These are phyloP conservation scores for Avena eriantha DNA, from an alignment of 176 grass and related monocot genomes.

Conservation along the genomic window DNA sequence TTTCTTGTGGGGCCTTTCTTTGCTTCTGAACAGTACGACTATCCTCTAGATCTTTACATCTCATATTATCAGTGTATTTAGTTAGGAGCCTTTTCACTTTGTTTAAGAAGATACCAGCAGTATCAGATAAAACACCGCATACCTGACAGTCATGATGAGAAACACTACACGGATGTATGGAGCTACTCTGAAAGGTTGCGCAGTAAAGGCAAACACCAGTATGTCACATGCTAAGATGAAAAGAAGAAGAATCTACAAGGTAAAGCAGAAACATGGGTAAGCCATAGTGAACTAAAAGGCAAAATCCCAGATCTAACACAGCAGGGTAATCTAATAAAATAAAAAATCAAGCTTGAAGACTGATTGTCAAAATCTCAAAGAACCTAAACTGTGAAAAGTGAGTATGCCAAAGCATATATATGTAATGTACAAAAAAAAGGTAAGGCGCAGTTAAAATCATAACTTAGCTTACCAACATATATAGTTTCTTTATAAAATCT, in stretches of 20 bases:
- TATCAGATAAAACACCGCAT: slow-evolving; percentile 43
- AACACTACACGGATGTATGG: slow-evolving; percentile 88
- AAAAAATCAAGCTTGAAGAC: slow-evolving; percentile 22
- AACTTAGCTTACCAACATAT: background rate
- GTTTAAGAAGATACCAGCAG: slow-evolving; percentile 34
- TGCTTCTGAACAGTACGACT: slow-evolving; percentile 9
- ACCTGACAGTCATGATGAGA: slow-evolving; percentile 86
- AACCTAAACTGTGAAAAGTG: slow-evolving; percentile 21
- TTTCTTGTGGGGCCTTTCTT: background rate
- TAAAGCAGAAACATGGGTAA: slow-evolving; percentile 43
- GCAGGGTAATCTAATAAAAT: slow-evolving; percentile 13
- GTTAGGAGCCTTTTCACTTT: slow-evolving; percentile 17
- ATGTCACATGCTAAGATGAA: slow-evolving; percentile 86
- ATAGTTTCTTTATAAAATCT: background rate
- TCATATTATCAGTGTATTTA: slow-evolving; percentile 21
- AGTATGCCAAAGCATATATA: slow-evolving; percentile 28
- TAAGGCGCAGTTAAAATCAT: background rate
- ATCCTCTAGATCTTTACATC: slow-evolving; percentile 2
- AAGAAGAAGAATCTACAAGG: slow-evolving; percentile 83
- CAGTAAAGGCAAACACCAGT: slow-evolving; percentile 63
- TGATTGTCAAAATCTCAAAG: slow-evolving; percentile 5
- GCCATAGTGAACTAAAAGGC: slow-evolving; percentile 5
- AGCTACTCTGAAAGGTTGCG: slow-evolving; percentile 83
- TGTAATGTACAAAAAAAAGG: slow-evolving; percentile 8
- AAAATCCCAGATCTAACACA: slow-evolving; percentile 18